Percentiles rank a stretch among this genome's conserved stretches.
Evolutionary conservation across 257 asterid species (phyloP).

Genomic region (Scutellaria galericulata): DNA sequence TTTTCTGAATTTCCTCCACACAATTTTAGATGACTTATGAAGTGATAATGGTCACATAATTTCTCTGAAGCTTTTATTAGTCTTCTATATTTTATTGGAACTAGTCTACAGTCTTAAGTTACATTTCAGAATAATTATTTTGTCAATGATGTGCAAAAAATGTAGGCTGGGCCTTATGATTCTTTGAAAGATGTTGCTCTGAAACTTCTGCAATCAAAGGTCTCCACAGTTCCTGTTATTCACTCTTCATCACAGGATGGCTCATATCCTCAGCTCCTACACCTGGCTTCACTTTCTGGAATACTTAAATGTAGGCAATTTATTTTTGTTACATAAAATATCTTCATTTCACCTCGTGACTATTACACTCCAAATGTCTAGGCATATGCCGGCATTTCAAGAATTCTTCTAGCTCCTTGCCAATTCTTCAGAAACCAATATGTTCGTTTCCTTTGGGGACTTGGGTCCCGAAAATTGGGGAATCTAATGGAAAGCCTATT

Average conservation of each 20-base stretch:
- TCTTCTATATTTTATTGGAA: constrained; percentile 13
- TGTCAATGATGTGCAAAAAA: constrained; percentile 21
- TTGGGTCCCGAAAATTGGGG: constrained; percentile 82
- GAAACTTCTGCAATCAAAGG: constrained; percentile 66
- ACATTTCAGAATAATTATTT: constrained; percentile 23
- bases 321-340: constrained; percentile 3
- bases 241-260: constrained; percentile 71
- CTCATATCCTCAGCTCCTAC: constrained; percentile 68
- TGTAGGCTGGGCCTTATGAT: constrained; percentile 75
- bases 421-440: constrained; percentile 78
- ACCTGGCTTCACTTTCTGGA: constrained; percentile 73
- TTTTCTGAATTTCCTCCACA: not conserved
- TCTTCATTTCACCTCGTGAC: constrained; percentile 22
- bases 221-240: constrained; percentile 66
- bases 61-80: not conserved
- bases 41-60: not conserved
- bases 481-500: constrained; percentile 61
- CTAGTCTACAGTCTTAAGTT: not conserved
- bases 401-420: constrained; percentile 77
- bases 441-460: constrained; percentile 72
- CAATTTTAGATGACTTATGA: not conserved
- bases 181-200: constrained; percentile 65
- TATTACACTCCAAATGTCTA: constrained; percentile 36
- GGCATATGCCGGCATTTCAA: constrained; percentile 79
- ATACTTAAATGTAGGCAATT: constrained; percentile 67